phyloP scores from a whole-genome alignment of 164 flowering plant species.

The Magnolia changhungtana region DNA sequence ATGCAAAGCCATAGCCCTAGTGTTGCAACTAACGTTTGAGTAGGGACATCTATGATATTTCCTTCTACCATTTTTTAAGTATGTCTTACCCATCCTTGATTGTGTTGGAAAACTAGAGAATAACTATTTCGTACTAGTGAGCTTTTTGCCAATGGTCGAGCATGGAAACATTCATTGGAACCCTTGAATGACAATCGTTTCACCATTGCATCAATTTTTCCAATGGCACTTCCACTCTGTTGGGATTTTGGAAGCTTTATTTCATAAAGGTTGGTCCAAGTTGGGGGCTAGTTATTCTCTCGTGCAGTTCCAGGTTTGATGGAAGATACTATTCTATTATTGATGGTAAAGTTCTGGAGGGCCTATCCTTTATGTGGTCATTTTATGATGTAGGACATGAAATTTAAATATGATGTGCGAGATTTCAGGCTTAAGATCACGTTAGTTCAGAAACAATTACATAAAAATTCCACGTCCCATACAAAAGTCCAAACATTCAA shows the following conservation, averaged over 20 bases:
- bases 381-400: not conserved
- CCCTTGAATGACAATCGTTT: not conserved
- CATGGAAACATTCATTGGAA: not conserved
- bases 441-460: too few species aligned
- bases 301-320: not conserved
- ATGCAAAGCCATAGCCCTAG: too few species aligned
- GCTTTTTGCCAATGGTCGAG: not conserved
- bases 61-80: too few species aligned
- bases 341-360: not conserved
- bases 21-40: too few species aligned
- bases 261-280: not conserved
- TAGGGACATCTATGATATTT: too few species aligned
- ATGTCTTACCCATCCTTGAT: too few species aligned
- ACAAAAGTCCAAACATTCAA: too few species aligned
- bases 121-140: too few species aligned
- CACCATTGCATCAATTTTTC: not conserved
- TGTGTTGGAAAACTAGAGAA: too few species aligned
- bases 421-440: too few species aligned
- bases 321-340: not conserved
- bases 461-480: too few species aligned
- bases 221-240: not conserved
- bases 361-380: not conserved
- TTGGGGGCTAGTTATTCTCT: not conserved
- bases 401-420: too few species aligned
- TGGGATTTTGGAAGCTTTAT: not conserved